Evolutionary conservation across 345 rosid species (phyloP), one percentile per base, ranked within the genome.

Genomic region (Salix suchowensis): DNA sequence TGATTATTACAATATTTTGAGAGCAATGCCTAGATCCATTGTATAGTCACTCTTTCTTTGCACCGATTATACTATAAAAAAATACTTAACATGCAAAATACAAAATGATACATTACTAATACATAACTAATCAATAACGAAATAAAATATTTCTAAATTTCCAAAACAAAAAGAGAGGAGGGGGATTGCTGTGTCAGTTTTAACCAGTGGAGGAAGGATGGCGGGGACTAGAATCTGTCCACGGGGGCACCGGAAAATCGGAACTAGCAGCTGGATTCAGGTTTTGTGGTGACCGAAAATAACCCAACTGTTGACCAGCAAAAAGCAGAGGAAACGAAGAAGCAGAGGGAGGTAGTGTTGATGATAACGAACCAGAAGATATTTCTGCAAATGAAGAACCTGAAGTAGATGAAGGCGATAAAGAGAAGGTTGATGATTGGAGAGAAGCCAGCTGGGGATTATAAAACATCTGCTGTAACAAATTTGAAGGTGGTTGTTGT

Each of bases 261-360:
- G 68, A 70, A 70, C 72, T 72, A 14, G 26, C 10, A 12, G 71
- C 24, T 24, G 14, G 74, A 48, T 69, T 74, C 50, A 65, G 75
- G 36, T 74, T 62, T 37, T 61, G 74, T 0, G 78, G 67, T 28
- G 66, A 39, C 48, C n/a, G 78, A 55, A 74, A 54, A 75, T 74
- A 74, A 19, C 78, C 71, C 67, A 68, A 23, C 21, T 80, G 89
- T 39, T 82, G 88, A 36, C 84, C 84, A 2, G 74, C 39, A 21
- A 85, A 86, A 81, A 75, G 77, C 89, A 86, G 88, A 71, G 91
- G 91, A 83, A 76, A 66, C 6, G 84, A 72, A 39, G 85, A 70
- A 7, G 83, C 66, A 67, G 70, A 24, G 70, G 78, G 36, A 67
- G 70, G 39, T 16, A 39, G 68, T 1, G 42, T 21, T 13, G 62